Evolutionary conservation across 164 flowering plant species (phyloP).

Genomic region (Kalanchoe fedtschenkoi): DNA sequence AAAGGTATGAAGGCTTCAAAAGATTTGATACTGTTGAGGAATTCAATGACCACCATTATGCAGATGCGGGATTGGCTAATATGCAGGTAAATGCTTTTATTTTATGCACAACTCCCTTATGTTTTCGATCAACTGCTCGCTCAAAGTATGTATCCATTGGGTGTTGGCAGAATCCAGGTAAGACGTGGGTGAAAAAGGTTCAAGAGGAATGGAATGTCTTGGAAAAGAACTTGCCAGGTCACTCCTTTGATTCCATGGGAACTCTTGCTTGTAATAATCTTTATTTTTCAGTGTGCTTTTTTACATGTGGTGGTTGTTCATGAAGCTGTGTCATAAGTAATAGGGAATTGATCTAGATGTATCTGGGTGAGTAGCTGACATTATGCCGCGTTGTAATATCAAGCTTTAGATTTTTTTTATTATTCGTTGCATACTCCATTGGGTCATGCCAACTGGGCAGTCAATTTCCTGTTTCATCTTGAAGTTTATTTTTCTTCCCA

Average conservation of each 20-base stretch:
- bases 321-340: too few species aligned
- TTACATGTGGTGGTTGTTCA: too few species aligned
- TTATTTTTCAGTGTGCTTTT: too few species aligned
- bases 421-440: too few species aligned
- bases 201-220: constrained; percentile 37
- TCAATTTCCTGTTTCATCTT: too few species aligned
- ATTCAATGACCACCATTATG: constrained; percentile 37
- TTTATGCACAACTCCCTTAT: not conserved
- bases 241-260: too few species aligned
- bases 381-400: too few species aligned
- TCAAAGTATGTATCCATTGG: not conserved
- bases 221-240: constrained; percentile 33
- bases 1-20: too few species aligned
- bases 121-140: not conserved
- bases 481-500: too few species aligned
- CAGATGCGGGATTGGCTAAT: not conserved
- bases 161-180: constrained; percentile 11
- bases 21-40: constrained; percentile 37
- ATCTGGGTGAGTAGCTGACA: not conserved
- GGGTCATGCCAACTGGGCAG: too few species aligned
- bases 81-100: constrained; percentile 16
- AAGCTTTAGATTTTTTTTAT: too few species aligned
- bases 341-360: not conserved
- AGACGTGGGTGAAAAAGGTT: constrained; percentile 27
- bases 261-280: too few species aligned